Base-by-base conservation (phyloP, 371 early-diverging fungal species). In the Globomyces sp. region DNA sequence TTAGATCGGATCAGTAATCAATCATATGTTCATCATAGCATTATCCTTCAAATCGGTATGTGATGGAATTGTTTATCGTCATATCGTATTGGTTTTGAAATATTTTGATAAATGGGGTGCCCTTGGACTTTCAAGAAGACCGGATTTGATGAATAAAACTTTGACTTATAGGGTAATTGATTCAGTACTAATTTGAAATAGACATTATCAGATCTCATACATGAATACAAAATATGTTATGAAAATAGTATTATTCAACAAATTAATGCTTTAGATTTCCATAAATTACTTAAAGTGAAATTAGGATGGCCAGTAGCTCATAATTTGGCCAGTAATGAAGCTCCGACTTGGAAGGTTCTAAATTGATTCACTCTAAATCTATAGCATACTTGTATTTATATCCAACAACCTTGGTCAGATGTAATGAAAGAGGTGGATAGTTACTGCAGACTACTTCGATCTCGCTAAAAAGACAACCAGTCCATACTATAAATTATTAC, bases 41-140 rank as follows among this genome's bases (percentile, higher is more conserved):
- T 24, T 76, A 8, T 73, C 74, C 46, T 78, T 78, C 60, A 74
- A 74, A 63, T 66, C 69, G 1, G 50, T 62, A 55, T 59, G 60
- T 42, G 58, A 66, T 10, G 72, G 66, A 0, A 47, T 69, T n/a
- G 59, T 63, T 0, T 73, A 72, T 41, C 57, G 80, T 11, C 80
- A 80, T 58, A 80, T 80, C 39, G 77, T 80, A 39, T 68, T 80
- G 34, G 66, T 63, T n/a, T 49, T 80, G 46, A 57, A 63, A 11
- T 36, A 40, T 40, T 60, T 65, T n/a, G 71, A 66, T 9, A 24
- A 57, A 41, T 77, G 65, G 66, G 80, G 78, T 4, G 73, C 78
- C 2, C 1, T 80, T 53, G 80, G 80, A 8, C 52, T 80, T 4
- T 75, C 75, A 4, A 64, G 78, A 1, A 60, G 72, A 44, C n/a